phyloP scores from a whole-genome alignment of 441 rosid genomes.

The Bocquillonia castaneifolia region DNA sequence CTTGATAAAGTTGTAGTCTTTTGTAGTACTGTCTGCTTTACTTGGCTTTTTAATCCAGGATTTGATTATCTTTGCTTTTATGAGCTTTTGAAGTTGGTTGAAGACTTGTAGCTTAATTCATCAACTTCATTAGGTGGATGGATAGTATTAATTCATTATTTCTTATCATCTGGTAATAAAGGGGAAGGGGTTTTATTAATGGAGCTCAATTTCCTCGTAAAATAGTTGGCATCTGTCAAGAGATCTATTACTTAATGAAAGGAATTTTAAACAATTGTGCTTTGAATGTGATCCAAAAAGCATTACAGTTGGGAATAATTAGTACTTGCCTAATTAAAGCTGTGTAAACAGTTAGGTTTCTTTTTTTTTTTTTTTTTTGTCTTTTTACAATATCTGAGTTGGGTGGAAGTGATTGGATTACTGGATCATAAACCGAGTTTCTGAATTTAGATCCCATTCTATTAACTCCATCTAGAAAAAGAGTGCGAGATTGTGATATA shows the following conservation, averaged over 20 bases:
- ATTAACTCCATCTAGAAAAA: neutral
- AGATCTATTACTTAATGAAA: neutral
- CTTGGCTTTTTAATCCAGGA: neutral
- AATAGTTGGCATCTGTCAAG: neutral
- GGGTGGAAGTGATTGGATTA: neutral
- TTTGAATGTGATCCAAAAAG: neutral
- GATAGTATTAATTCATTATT: slow-evolving; percentile 9
- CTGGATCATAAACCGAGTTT: neutral
- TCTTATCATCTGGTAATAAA: slow-evolving; percentile 5
- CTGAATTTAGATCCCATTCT: neutral
- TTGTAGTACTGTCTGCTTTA: neutral
- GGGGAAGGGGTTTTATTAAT: neutral
- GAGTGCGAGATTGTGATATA: neutral
- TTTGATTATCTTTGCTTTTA: slow-evolving; percentile 4
- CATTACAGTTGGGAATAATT: neutral
- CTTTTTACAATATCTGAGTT: neutral
- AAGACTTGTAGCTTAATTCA: neutral
- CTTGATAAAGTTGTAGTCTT: neutral
- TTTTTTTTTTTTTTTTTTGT: neutral
- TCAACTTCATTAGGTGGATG: neutral
- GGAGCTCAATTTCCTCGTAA: neutral
- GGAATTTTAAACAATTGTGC: neutral
- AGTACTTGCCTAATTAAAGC: neutral
- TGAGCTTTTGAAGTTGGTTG: neutral
- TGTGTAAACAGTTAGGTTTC: neutral